Evolutionary conservation across 148 eudicot genomes (phyloP).

Genomic region (Cornus florida): DNA sequence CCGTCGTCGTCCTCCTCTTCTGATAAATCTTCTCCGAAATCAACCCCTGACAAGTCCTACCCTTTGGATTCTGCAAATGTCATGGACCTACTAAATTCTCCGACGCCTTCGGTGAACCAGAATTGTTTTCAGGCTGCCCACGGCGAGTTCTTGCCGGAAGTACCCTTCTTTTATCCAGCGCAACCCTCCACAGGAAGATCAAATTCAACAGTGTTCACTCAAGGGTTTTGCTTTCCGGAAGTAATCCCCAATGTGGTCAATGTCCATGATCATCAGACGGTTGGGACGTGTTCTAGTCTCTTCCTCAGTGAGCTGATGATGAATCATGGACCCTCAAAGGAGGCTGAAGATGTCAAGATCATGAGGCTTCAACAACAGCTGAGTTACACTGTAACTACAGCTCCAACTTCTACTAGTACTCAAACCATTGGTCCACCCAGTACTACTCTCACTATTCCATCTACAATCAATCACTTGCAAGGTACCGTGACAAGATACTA

Average conservation of each 20-base stretch:
- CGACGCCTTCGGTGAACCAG: conserved; percentile 66
- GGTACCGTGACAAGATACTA: conserved; percentile 36
- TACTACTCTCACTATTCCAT: conserved; percentile 29
- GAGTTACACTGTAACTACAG: conserved; percentile 37
- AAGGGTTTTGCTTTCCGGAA: conserved; percentile 54
- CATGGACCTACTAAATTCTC: conserved; percentile 44
- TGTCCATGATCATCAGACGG: conserved; percentile 29
- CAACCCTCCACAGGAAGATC: conserved; percentile 28
- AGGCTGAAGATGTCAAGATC: conserved; percentile 35
- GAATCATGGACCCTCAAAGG: conserved; percentile 31
- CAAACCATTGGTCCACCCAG: conserved; percentile 21
- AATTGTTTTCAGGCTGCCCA: conserved; percentile 21
- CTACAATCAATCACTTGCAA: conserved; percentile 45
- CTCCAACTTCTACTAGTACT: conserved; percentile 24
- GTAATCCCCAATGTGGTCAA: conserved; percentile 1
- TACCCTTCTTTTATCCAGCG: conserved; percentile 51
- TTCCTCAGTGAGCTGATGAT: conserved; percentile 58
- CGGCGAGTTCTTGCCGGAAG: conserved; percentile 26
- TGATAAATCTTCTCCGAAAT: conserved; percentile 55
- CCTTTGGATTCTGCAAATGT: conserved; percentile 13
- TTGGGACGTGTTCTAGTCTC: conserved; percentile 37
- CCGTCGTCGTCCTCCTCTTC: conserved; percentile 69
- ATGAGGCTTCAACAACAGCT: conserved; percentile 40
- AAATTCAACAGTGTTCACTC: conserved; percentile 19
- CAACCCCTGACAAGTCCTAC: conserved; percentile 9